These are phyloP conservation scores for Leersia perrieri DNA, from an alignment of 176 grass and related monocot species.

Conservation along the genomic window DNA sequence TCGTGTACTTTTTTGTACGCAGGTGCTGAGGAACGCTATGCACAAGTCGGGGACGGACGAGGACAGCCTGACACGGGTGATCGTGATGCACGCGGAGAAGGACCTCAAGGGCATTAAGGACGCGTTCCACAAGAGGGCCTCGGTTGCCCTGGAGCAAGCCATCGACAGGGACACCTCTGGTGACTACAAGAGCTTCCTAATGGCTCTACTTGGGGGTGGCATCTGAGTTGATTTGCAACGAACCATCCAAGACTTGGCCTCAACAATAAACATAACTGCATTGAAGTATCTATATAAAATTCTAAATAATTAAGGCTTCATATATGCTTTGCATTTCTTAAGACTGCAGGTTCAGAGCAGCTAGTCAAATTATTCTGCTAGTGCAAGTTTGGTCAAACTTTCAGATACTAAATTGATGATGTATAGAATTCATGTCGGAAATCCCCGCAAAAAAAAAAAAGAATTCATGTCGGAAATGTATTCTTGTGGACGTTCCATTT, in stretches of 20 bases:
- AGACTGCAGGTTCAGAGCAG: neutral
- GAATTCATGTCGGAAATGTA: neutral
- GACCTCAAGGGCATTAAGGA: conserved; percentile 64
- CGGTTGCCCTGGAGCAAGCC: conserved; percentile 51
- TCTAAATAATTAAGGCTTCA: neutral
- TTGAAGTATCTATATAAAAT: neutral
- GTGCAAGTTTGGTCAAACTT: neutral
- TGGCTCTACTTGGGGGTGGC: conserved; percentile 54
- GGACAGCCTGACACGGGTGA: conserved; percentile 54
- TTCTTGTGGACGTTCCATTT: neutral
- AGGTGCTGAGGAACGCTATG: conserved; percentile 52
- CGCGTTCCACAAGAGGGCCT: conserved; percentile 51
- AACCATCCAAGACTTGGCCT: neutral
- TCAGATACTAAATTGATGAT: neutral
- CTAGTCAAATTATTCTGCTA: too few relatives aligned
- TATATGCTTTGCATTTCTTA: neutral
- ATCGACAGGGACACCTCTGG: conserved; percentile 56
- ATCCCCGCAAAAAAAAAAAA: too few relatives aligned
- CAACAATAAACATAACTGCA: neutral
- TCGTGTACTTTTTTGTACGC: too few relatives aligned
- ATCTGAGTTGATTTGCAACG: neutral
- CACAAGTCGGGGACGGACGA: conserved; percentile 50
- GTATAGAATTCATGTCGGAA: neutral
- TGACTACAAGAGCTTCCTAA: conserved; percentile 74
- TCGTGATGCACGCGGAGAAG: conserved; percentile 79